Base-by-base conservation (phyloP, 2,329 filamentous ascomycete species). In the Aspergillus texensis region DNA sequence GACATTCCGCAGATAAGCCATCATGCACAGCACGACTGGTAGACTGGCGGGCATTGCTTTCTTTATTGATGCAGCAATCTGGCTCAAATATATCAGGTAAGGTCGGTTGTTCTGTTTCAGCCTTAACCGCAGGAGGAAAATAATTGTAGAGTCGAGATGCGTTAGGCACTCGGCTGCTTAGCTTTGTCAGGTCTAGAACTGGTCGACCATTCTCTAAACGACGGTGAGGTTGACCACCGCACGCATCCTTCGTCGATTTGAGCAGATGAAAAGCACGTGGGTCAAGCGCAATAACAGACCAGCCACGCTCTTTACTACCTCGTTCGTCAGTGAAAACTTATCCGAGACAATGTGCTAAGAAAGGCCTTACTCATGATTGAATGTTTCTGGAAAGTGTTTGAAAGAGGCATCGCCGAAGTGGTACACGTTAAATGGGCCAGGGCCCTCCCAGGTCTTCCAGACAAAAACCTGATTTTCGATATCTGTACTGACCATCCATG, bases 401-500 rank as follows among this genome's bases (percentile, higher is more conserved):
- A 68, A 65, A 48, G 66, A 60, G n/a, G 66, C 53, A 58, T 70
- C 64, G 83, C 62, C 70, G 58, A 76, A 73, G 53, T 71, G 68
- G 60, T 73, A 73, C 14, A 66, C 59, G 32, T 70, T 70, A 32
- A 71, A 71, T n/a, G 69, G 78, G 53, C 46, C 61, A 24, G 73
- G 66, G 28, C 65, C 68, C 21, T 79, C 74, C 81, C 81, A 83
- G 16, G 82, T 71, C 12, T 83, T 80, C 83, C 84, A 86, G 6
- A 85, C 68, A 24, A 81, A 72, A 1, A 82, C 77, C 26, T 76
- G 74, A 30, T 86, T 85, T 41, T 79, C 71, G 53, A 89, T 87
- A 65, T 86, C 84, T 12, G 83, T 85, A 60, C 84, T 86, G 32
- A 86, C 72, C 58, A 89, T 81, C 83, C 84, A 88, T 58, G 79